phyloP scores from a whole-genome alignment of 805 yeast genomes.

The Candida qinlingensis region DNA sequence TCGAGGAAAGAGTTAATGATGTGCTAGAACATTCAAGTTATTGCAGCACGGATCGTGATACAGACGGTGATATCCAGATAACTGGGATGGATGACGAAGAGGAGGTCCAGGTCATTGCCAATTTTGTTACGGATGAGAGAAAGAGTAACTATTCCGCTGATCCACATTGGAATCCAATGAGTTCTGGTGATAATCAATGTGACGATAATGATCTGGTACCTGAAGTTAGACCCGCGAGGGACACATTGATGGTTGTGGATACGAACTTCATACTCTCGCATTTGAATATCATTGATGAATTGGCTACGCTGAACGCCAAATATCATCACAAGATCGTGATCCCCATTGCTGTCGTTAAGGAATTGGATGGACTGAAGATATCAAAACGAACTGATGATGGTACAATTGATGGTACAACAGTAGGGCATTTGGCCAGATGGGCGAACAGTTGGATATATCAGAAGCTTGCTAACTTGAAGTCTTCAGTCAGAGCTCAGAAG shows the following conservation, averaged over 20 bases:
- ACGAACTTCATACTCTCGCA: constrained; percentile 81
- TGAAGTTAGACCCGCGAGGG: constrained; percentile 6
- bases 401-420: constrained; percentile 25
- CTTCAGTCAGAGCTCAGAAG: constrained; percentile 61
- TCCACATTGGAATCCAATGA: not conserved
- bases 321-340: constrained; percentile 52
- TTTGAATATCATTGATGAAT: constrained; percentile 48
- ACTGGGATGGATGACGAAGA: constrained; percentile 40
- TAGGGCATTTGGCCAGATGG: constrained; percentile 57
- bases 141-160: not conserved
- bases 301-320: constrained; percentile 34
- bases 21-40: constrained; percentile 3
- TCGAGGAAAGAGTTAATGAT: constrained; percentile 21
- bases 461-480: constrained; percentile 45
- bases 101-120: constrained; percentile 39
- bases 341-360: constrained; percentile 67
- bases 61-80: constrained; percentile 41
- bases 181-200: not conserved
- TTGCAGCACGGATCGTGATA: not conserved
- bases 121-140: constrained; percentile 30
- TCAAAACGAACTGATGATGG: constrained; percentile 24
- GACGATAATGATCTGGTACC: constrained; percentile 8
- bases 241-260: constrained; percentile 58
- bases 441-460: constrained; percentile 77
- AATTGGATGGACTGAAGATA: constrained; percentile 77